A percentile compares a stretch with the other conserved stretches of the same genome.
phyloP scores from a whole-genome alignment of 106 monocot species.

The Dioscorea zingiberensis region DNA sequence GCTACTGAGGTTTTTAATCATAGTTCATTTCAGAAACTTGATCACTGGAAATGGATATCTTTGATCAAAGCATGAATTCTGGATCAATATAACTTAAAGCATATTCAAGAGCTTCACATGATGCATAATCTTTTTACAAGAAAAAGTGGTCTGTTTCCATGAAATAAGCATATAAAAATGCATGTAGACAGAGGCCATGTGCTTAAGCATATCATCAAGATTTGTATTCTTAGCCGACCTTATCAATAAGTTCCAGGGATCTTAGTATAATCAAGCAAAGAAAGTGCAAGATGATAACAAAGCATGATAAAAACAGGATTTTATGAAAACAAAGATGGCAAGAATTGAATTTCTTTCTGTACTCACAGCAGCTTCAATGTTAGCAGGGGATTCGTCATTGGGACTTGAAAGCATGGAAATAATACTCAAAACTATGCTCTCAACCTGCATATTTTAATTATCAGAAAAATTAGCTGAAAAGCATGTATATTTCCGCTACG shows the following conservation, averaged over 20 bases:
- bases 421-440: constrained; percentile 80
- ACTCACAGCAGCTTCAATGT: constrained; percentile 85
- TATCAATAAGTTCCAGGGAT: background rate
- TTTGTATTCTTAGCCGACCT: background rate
- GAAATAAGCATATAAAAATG: too few relatives aligned
- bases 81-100: too few relatives aligned
- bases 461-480: background rate
- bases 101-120: too few relatives aligned
- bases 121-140: too few relatives aligned
- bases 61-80: too few relatives aligned
- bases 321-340: background rate
- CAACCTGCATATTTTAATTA: constrained; percentile 37
- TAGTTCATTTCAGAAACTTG: too few relatives aligned
- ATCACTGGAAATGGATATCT: too few relatives aligned
- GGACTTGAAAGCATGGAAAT: constrained; percentile 86
- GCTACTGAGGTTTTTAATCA: too few relatives aligned
- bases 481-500: background rate
- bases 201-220: background rate
- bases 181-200: too few relatives aligned
- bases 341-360: background rate
- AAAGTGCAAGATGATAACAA: too few relatives aligned
- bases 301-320: background rate
- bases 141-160: too few relatives aligned
- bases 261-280: too few relatives aligned
- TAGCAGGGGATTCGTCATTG: constrained; percentile 86